A percentile compares a stretch with the other conserved stretches of the same genome.
These are phyloP conservation scores for Metarhizium brunneum DNA, from an alignment of 2,329 filamentous ascomycete species.

Conservation along the genomic window DNA sequence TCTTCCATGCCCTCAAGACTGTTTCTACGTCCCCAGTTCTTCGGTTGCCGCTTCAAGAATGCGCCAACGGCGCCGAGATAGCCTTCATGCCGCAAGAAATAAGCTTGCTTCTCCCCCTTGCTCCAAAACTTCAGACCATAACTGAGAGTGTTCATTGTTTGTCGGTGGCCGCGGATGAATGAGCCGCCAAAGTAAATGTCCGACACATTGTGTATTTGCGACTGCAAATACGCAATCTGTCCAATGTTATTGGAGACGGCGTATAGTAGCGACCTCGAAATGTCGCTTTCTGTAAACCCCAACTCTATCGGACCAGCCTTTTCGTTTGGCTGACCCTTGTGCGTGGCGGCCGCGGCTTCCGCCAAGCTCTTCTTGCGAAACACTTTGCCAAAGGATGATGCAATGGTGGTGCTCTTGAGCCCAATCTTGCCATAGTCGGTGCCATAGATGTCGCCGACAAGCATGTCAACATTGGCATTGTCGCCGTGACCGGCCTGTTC, in stretches of 20 bases:
- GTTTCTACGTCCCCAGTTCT: conserved; percentile 80
- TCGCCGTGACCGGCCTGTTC: conserved; percentile 84
- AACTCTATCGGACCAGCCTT: conserved; percentile 26
- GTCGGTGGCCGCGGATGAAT: conserved; percentile 90
- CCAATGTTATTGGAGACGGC: conserved; percentile 97
- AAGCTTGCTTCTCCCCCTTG: conserved; percentile 86
- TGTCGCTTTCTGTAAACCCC: conserved; percentile 69
- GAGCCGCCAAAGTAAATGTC: conserved; percentile 97
- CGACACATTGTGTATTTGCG: conserved; percentile 82
- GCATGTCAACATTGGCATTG: conserved; percentile 88
- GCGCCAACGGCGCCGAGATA: conserved; percentile 92
- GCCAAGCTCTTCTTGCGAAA: conserved; percentile 85
- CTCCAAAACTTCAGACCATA: conserved; percentile 99
- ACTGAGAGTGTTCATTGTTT: conserved; percentile 95
- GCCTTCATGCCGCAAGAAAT: conserved; percentile 90
- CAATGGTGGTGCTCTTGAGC: conserved; percentile 89
- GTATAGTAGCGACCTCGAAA: conserved; percentile 84
- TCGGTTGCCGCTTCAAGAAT: conserved; percentile 83
- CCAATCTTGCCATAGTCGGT: conserved; percentile 94
- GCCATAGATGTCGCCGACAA: conserved; percentile 97
- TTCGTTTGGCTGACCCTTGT: conserved; percentile 45
- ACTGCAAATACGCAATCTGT: conserved; percentile 95
- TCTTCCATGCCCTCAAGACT: conserved; percentile 53
- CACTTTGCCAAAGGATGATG: conserved; percentile 93
- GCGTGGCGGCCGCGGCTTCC: conserved; percentile 69